Percentiles rank a stretch among this genome's conserved stretches.
Evolutionary conservation across 1,139 yeast genomes (phyloP).

Genomic region (Meyerozyma guilliermondii): DNA sequence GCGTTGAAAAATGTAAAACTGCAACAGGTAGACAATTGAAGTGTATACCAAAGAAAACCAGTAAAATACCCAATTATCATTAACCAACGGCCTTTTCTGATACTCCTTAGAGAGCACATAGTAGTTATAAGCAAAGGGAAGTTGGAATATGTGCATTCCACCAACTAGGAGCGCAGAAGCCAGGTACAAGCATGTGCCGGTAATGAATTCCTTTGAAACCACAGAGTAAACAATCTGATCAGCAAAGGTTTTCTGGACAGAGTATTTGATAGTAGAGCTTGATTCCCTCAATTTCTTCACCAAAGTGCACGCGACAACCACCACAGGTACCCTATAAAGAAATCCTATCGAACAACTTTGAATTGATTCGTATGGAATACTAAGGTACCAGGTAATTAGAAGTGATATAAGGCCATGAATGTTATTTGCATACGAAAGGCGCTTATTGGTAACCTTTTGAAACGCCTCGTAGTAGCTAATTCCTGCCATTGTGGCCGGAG

Average conservation of each 20-base stretch:
- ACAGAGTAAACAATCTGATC: slow-evolving; percentile 45
- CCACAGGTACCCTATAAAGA: slow-evolving; percentile 19
- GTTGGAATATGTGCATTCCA: slow-evolving; percentile 25
- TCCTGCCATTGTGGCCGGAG: slow-evolving; percentile 3
- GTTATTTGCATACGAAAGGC: slow-evolving; percentile 34
- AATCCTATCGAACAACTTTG: slow-evolving; percentile 24
- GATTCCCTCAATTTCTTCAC: slow-evolving; percentile 46
- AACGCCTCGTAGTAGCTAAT: slow-evolving; percentile 25
- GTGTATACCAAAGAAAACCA: slow-evolving; percentile 26
- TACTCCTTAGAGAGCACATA: slow-evolving; percentile 42
- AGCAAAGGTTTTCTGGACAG: slow-evolving; percentile 46
- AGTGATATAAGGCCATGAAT: slow-evolving; percentile 25
- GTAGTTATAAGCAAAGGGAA: slow-evolving; percentile 23
- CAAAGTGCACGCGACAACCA: slow-evolving; percentile 31
- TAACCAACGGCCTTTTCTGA: slow-evolving; percentile 50
- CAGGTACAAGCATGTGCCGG: slow-evolving; percentile 30
- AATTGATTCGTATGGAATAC: slow-evolving; percentile 23
- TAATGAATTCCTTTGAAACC: slow-evolving; percentile 34
- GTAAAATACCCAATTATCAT: slow-evolving; percentile 57
- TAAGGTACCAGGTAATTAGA: slow-evolving; percentile 19
- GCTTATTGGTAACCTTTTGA: slow-evolving; percentile 26
- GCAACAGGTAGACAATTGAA: slow-evolving; percentile 48
- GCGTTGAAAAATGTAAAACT: slow-evolving; percentile 54
- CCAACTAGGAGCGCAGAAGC: slow-evolving; percentile 34
- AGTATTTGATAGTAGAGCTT: slow-evolving; percentile 46